Evolutionary conservation across 192 early-diverging fungal genomes (phyloP).

Genomic region (Geosiphon pyriformis): DNA sequence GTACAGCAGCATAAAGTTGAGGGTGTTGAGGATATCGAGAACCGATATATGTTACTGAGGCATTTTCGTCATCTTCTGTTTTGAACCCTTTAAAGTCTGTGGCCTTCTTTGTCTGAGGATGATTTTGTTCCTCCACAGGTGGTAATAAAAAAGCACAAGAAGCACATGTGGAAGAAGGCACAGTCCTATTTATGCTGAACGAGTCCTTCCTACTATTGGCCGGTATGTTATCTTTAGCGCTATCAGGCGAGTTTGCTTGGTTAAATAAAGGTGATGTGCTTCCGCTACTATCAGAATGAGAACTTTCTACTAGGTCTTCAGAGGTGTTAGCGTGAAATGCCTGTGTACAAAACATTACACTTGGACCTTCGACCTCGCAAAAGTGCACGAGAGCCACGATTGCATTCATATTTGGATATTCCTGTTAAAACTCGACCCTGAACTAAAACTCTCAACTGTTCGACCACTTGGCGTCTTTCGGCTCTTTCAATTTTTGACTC

Average conservation of each 20-base stretch:
- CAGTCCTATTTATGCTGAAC: not conserved
- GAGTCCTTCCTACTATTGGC: constrained; percentile 10
- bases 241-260: not conserved
- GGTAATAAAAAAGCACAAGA: constrained; percentile 19
- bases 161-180: constrained; percentile 11
- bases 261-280: not conserved
- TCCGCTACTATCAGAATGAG: constrained; percentile 3
- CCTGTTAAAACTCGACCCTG: too few relatives aligned
- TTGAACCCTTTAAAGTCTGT: constrained; percentile 30
- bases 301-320: constrained; percentile 14
- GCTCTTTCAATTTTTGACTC: too few relatives aligned
- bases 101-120: not conserved
- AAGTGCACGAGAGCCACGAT: constrained; percentile 40
- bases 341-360: constrained; percentile 42
- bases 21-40: constrained; percentile 34
- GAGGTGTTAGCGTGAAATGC: constrained; percentile 30
- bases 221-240: not conserved
- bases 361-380: constrained; percentile 41
- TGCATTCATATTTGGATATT: constrained; percentile 35
- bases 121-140: not conserved
- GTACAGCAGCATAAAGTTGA: constrained; percentile 37
- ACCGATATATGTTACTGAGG: constrained; percentile 32
- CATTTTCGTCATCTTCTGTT: constrained; percentile 38
- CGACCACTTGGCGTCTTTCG: too few relatives aligned
- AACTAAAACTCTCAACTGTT: too few relatives aligned